Percentiles rank a stretch among this genome's conserved stretches.
Evolutionary conservation across 2,329 filamentous ascomycete species (phyloP).

Genomic region (Lecanoromycetidae sp.): DNA sequence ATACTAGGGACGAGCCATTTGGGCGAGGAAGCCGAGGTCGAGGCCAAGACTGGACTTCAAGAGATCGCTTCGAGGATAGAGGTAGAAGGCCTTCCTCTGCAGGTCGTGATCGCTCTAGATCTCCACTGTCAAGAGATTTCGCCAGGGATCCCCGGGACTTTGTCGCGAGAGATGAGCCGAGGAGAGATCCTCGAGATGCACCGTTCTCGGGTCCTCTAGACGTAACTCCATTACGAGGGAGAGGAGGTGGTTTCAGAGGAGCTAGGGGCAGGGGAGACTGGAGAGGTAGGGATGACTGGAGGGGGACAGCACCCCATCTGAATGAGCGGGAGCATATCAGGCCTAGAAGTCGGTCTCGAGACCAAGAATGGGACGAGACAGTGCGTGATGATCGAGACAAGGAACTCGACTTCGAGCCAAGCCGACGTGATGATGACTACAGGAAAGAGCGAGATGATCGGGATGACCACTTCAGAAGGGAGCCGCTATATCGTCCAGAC

Average conservation of each 20-base stretch:
- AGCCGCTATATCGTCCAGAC: conserved; percentile 15
- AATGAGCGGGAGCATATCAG: conserved; percentile 31
- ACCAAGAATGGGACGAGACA: conserved; percentile 21
- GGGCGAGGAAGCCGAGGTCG: conserved; percentile 14
- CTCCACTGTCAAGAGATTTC: conserved; percentile 36
- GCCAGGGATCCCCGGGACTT: conserved; percentile 31
- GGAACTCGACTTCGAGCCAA: conserved; percentile 9
- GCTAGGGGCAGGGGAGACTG: conserved; percentile 18
- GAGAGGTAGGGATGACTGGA: conserved; percentile 29
- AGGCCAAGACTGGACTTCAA: conserved; percentile 23
- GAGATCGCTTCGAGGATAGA: conserved; percentile 23
- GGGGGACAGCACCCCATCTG: conserved; percentile 26
- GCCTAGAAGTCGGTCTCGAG: conserved; percentile 31
- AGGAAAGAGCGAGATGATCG: conserved; percentile 14
- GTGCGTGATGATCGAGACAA: conserved; percentile 15
- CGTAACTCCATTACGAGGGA: conserved; percentile 22
- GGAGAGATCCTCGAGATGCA: conserved; percentile 12
- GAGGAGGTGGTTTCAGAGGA: conserved; percentile 17
- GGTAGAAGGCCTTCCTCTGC: conserved; percentile 34
- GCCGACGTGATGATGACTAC: conserved; percentile 14
- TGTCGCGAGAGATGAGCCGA: conserved; percentile 32
- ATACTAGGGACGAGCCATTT: conserved; percentile 12
- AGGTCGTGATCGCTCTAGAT: conserved; percentile 27
- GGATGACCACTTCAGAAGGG: conserved; percentile 16
- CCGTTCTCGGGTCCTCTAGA: conserved; percentile 33